These are phyloP conservation scores for Chiua virens DNA, from an alignment of 768 basidiomycete species.

Conservation along the genomic window DNA sequence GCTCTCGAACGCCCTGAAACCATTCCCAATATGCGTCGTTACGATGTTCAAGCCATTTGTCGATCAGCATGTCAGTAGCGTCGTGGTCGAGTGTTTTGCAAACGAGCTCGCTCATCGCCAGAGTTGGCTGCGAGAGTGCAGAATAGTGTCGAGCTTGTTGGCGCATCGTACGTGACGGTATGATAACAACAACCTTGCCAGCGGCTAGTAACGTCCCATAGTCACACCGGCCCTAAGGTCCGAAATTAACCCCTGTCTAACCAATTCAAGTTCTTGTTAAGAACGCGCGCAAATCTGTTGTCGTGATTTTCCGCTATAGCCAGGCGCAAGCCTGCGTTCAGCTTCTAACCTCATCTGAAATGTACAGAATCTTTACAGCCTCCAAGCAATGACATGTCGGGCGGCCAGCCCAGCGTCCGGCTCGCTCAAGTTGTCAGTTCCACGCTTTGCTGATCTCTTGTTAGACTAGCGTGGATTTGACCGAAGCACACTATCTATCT, in stretches of 20 bases:
- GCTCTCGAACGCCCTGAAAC: slow-evolving; percentile 69
- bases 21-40: slow-evolving; percentile 77
- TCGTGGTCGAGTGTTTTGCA: slow-evolving; percentile 78
- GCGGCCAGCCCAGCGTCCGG: too few relatives aligned
- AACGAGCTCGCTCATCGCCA: slow-evolving; percentile 77
- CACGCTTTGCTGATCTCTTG: too few relatives aligned
- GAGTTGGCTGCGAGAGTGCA: slow-evolving; percentile 60
- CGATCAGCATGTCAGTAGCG: slow-evolving; percentile 74
- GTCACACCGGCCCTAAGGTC: slow-evolving; percentile 28
- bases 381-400: too few relatives aligned
- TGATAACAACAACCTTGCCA: slow-evolving; percentile 11
- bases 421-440: too few relatives aligned
- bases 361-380: too few relatives aligned
- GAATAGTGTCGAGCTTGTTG: slow-evolving; percentile 48
- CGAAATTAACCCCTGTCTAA: slow-evolving; percentile 9
- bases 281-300: too few relatives aligned
- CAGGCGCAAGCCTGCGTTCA: too few relatives aligned
- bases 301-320: too few relatives aligned
- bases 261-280: too few relatives aligned
- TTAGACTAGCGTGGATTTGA: too few relatives aligned
- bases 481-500: not conserved
- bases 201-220: not conserved
- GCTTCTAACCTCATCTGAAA: too few relatives aligned
- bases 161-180: slow-evolving; percentile 13
- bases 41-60: slow-evolving; percentile 81